Percentiles rank a stretch among this genome's conserved stretches.
These are phyloP conservation scores for Globisporangium solare DNA, from an alignment of 352 stramenopile genomes.

Conservation along the genomic window DNA sequence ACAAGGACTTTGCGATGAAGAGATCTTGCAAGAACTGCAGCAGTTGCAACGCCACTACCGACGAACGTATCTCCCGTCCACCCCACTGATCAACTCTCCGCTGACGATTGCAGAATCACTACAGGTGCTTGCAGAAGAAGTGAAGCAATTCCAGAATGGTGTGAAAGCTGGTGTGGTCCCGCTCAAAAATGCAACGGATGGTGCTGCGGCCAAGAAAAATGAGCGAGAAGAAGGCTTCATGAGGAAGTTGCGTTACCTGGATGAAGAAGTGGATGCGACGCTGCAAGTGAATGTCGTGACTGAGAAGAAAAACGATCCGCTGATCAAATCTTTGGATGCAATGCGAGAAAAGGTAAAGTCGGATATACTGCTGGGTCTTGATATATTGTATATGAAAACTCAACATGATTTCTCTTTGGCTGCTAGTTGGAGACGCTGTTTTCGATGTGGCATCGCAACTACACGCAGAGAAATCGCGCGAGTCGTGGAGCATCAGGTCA, in stretches of 20 bases:
- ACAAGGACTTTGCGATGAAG: constrained; percentile 46
- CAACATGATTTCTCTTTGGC: background rate
- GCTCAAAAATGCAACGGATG: constrained; percentile 18
- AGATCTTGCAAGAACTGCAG: constrained; percentile 55
- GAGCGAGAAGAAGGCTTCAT: constrained; percentile 44
- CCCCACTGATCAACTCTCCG: constrained; percentile 51
- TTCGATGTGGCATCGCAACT: constrained; percentile 70
- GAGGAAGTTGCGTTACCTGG: constrained; percentile 54
- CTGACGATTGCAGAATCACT: constrained; percentile 54
- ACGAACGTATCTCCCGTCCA: constrained; percentile 53
- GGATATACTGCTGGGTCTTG: background rate
- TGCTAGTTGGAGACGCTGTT: constrained; percentile 43
- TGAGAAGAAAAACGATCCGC: constrained; percentile 72
- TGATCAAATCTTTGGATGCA: constrained; percentile 59
- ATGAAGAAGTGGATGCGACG: constrained; percentile 65
- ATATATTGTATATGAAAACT: background rate
- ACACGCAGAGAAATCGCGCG: constrained; percentile 25
- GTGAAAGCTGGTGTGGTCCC: constrained; percentile 38
- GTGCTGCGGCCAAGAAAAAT: constrained; percentile 16
- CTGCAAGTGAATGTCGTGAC: constrained; percentile 61
- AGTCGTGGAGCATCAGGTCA: constrained; percentile 4
- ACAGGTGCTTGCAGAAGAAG: constrained; percentile 46
- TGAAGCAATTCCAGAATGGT: constrained; percentile 55
- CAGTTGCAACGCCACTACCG: constrained; percentile 62
- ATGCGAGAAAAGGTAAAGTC: constrained; percentile 60